Evolutionary conservation across 2,329 filamentous ascomycete species (phyloP), one percentile per base, ranked within the genome.

Genomic region (Blastomyces gilchristii): DNA sequence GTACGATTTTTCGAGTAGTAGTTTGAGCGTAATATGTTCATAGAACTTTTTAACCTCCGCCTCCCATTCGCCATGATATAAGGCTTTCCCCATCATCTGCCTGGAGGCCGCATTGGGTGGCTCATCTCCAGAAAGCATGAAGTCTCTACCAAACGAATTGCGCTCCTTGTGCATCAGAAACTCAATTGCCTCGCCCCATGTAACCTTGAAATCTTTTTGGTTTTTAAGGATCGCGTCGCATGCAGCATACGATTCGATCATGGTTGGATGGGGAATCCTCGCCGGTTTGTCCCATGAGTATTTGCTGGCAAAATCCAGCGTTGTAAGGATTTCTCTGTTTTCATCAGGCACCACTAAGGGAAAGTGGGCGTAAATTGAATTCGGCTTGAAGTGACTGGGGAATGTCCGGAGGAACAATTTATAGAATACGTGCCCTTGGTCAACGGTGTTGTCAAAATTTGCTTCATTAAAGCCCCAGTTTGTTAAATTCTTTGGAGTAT

Each of bases 401-500:
- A 72, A 68, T 8, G 69, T 68, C 8, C 71, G 65, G 52, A 72
- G 68, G 41, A 72, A 63, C 34, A 73, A 62, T 41, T 70, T 68
- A 57, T 73, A 65, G 61, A 73, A 71, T 34, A 73, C 66, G 9
- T 71, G 71, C 8, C 70, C 68, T 28, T 69, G 66, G 25, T 69
- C 61, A 31, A 66, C 65, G 1, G 53, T 37, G n/a, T 65, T 54
- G 45, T 67, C 63, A 31, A 60, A 81, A 71, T 71, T 70, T 59
- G 74, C 72, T 65, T 76, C 72, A 9, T 67, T 71, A 65, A 73
- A 74, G 1, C 76, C 76, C 76, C 76, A 78, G 61, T 71, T 74
- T 47, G 76, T 78, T 43, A 77, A 67, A 39, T 71, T 72, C 1
- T 69, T 68, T 1, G 73, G 70, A 1, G 61, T 63, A 50, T 64